Percentiles rank a stretch among this genome's conserved stretches.
Conservation (phyloP, 495 filamentous ascomycete species). For the Penicillium ucsense region DNA sequence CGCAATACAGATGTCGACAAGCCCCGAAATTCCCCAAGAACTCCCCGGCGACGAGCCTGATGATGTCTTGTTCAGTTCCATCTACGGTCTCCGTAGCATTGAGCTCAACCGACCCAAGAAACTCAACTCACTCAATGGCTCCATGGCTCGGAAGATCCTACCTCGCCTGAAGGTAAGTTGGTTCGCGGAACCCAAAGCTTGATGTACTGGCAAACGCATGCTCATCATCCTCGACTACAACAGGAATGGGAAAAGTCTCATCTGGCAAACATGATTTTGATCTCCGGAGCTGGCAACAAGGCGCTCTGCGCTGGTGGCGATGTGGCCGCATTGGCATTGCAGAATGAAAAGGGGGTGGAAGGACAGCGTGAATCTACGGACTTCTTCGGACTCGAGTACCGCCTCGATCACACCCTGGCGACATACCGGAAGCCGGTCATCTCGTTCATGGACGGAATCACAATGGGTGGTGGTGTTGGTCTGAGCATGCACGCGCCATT, state of each 20-base stretch:
- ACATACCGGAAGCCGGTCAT: constrained; percentile 89
- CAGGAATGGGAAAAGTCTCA: constrained; percentile 90
- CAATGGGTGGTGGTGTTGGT: constrained; percentile 96
- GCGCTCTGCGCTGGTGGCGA: constrained; percentile 94
- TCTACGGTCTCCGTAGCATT: constrained; percentile 83
- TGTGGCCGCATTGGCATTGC: constrained; percentile 62
- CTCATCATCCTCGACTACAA: constrained; percentile 11
- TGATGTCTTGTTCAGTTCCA: constrained; percentile 83
- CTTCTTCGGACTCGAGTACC: constrained; percentile 89
- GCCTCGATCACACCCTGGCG: constrained; percentile 89
- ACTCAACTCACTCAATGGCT: constrained; percentile 81
- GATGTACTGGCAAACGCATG: background rate
- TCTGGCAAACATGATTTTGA: constrained; percentile 82
- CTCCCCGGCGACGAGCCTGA: constrained; percentile 62
- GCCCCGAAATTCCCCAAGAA: constrained; percentile 39
- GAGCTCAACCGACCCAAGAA: constrained; percentile 90
- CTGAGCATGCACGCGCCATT: constrained; percentile 91
- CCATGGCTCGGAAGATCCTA: constrained; percentile 88
- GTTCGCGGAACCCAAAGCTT: background rate
- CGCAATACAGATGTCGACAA: constrained; percentile 47
- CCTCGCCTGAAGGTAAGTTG: constrained; percentile 58
- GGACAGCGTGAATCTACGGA: constrained; percentile 62
- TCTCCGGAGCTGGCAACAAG: constrained; percentile 75
- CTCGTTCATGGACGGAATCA: constrained; percentile 94
- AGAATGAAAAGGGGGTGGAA: constrained; percentile 55